These are phyloP conservation scores for Triticum monococcum DNA, from an alignment of 176 grass and related monocot species.

Conservation along the genomic window DNA sequence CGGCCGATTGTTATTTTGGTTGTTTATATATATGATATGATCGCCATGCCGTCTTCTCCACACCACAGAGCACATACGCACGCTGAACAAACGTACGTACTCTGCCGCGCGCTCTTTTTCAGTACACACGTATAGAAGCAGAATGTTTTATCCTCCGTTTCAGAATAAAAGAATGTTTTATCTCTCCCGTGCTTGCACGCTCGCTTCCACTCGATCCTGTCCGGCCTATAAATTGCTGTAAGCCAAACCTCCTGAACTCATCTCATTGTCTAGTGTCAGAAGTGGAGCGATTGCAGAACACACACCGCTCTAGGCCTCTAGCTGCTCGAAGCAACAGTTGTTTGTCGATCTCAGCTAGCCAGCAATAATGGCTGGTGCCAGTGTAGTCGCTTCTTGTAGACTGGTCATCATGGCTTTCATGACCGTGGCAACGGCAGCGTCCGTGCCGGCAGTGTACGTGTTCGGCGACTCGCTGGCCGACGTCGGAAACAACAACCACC, in stretches of 20 bases:
- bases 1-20: neutral
- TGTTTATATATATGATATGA: too few species aligned
- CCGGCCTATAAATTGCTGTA: too few species aligned
- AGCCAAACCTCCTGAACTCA: too few species aligned
- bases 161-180: neutral
- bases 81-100: slow-evolving; percentile 27
- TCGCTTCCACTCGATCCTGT: too few species aligned
- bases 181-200: too few species aligned
- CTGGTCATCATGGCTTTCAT: neutral
- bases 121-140: slow-evolving; percentile 18
- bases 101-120: neutral
- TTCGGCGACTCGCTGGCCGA: slow-evolving; percentile 87
- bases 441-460: slow-evolving; percentile 69
- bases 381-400: too few species aligned
- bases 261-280: too few species aligned
- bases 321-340: too few species aligned
- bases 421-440: neutral
- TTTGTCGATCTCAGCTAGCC: neutral
- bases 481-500: slow-evolving; percentile 87
- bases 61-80: neutral
- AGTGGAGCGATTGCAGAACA: too few species aligned
- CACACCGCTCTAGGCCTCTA: too few species aligned
- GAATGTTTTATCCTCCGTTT: neutral
- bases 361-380: slow-evolving; percentile 14
- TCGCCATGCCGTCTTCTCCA: neutral